Percentiles rank a stretch among this genome's conserved stretches.
These are phyloP conservation scores for Pilaira anomala DNA, from an alignment of 192 early-diverging fungal genomes.

Conservation along the genomic window DNA sequence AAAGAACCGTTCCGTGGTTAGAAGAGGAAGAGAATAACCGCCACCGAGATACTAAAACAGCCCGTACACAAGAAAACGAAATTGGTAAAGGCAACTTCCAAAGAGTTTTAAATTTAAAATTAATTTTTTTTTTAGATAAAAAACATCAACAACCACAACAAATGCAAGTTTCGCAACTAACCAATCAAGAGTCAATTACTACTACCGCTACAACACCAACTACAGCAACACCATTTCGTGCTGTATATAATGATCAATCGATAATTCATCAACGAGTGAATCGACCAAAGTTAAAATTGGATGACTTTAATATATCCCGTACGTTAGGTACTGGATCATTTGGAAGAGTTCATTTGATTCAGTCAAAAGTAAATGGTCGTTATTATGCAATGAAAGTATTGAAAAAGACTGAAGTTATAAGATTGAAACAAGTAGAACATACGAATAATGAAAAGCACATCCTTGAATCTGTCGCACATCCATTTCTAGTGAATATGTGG, in stretches of 20 bases:
- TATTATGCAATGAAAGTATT: constrained; percentile 97
- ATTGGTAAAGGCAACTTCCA: not conserved
- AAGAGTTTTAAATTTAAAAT: not conserved
- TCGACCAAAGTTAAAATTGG: constrained; percentile 57
- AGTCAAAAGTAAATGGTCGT: constrained; percentile 64
- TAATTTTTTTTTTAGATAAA: not conserved
- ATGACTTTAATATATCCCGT: constrained; percentile 81
- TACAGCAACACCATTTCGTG: not conserved
- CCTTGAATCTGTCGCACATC: constrained; percentile 76
- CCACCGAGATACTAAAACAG: not conserved
- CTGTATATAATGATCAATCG: constrained; percentile 11
- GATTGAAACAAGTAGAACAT: constrained; percentile 93
- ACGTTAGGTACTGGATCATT: constrained; percentile 95
- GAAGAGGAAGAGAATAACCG: constrained; percentile 7
- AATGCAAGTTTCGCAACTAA: constrained; percentile 15
- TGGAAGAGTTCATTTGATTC: constrained; percentile 90
- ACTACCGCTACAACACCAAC: not conserved
- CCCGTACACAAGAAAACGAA: not conserved
- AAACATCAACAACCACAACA: constrained; percentile 7
- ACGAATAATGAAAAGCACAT: constrained; percentile 93
- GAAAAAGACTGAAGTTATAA: constrained; percentile 86
- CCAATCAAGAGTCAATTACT: not conserved
- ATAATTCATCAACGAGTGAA: constrained; percentile 25
- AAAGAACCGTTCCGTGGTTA: constrained; percentile 10
- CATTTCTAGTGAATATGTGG: constrained; percentile 86